Evolutionary conservation across 2,329 filamentous ascomycete genomes (phyloP), one percentile per base, ranked within the genome.

Genomic region (Alternaria triticimaculans): DNA sequence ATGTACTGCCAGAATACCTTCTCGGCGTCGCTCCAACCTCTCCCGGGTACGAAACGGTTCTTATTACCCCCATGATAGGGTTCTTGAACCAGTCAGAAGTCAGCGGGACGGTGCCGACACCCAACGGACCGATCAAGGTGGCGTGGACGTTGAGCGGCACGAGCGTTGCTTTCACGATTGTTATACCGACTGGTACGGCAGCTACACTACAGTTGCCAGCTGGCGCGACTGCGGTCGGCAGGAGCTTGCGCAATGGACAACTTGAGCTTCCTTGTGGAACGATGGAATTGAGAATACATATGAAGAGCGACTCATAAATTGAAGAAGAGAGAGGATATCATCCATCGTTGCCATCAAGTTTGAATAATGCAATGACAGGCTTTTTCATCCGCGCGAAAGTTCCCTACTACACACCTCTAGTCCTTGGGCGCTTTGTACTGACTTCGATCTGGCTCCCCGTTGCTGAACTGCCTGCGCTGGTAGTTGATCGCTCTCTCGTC

Each of bases 1-100:
- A 84, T 49, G 67, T 84, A 3, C 58, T 85, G 18, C 58, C 63
- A 2, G 69, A 70, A 41, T 70, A 72, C 43, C 43, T 71, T n/a
- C 50, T 65, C 1, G 69, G 70, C n/a, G 58, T 72, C 3, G 25
- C 44, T 14, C 45, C 67, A 2, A 63, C 28, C 5, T 50, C 56
- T 21, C 44, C 69, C 14, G 65, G 67, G 1, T 72, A 70, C 53
- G 12, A 48, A 18, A 65, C 18, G 5, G 61, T 69, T 49, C 21
- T 57, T 2, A 20, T 61, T 7, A 26, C 48, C 23, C 53, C 58
- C 1, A 55, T 41, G 15, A 15, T 61, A 11, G 58, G 53, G 5
- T 57, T 46, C 15, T 23, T 15, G 53, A 20, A 30, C 3, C 25
- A 28, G 3, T 21, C 9, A 41, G 53, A 20, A 45, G 11, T 44